Conservation (phyloP, 2,329 filamentous ascomycete species). For the Alternaria brassicae region DNA sequence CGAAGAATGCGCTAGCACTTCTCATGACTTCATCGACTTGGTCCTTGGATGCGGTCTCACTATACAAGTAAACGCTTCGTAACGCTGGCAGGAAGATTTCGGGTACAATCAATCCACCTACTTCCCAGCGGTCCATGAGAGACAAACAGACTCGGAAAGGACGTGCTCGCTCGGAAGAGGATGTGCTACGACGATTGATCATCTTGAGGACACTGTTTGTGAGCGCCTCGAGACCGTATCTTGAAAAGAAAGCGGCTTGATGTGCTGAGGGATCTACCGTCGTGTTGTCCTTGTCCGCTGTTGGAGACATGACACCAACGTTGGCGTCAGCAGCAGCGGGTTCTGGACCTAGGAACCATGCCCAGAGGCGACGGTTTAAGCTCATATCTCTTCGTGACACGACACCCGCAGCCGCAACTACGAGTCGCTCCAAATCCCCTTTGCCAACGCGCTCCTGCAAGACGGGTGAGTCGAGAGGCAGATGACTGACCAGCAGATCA, state of each 20-base stretch:
- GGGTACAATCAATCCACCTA: conserved; percentile 87
- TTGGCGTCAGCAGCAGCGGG: conserved; percentile 51
- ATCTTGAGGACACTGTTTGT: conserved; percentile 77
- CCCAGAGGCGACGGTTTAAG: conserved; percentile 91
- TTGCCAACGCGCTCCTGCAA: conserved; percentile 76
- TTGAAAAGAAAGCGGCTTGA: conserved; percentile 76
- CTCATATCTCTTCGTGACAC: conserved; percentile 95
- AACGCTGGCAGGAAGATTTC: conserved; percentile 88
- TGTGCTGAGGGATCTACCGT: conserved; percentile 50
- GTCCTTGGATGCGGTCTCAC: conserved; percentile 68
- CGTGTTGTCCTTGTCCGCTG: conserved; percentile 60
- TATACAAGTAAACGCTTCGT: conserved; percentile 78
- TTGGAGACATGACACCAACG: conserved; percentile 46
- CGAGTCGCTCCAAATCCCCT: conserved; percentile 79
- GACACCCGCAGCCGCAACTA: conserved; percentile 84
- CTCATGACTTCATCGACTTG: conserved; percentile 87
- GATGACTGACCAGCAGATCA: conserved; percentile 86
- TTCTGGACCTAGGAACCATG: conserved; percentile 90
- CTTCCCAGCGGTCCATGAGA: conserved; percentile 98
- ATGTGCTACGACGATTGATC: conserved; percentile 65
- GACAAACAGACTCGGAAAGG: conserved; percentile 93
- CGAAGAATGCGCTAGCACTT: conserved; percentile 95
- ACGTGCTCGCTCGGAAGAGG: conserved; percentile 73
- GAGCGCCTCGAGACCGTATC: conserved; percentile 76
- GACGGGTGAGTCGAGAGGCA: conserved; percentile 83